Evolutionary conservation across 768 basidiomycete genomes (phyloP).

Genomic region (Daedaleopsis nitida): DNA sequence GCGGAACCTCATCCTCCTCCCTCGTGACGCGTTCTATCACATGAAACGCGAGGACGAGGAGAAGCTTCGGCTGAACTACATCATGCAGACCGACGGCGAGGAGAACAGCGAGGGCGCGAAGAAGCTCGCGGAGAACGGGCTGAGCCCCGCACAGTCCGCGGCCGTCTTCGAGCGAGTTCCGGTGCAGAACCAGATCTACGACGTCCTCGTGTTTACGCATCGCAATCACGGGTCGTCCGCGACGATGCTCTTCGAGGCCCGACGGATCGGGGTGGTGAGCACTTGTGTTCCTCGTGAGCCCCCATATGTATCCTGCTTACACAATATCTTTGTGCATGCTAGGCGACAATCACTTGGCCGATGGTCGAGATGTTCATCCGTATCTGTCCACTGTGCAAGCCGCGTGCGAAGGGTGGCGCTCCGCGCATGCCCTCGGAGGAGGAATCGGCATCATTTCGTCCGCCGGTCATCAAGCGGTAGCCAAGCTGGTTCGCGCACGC

Average conservation of each 20-base stretch:
- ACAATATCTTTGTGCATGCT: slow-evolving; percentile 4
- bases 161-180: slow-evolving; percentile 62
- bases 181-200: slow-evolving; percentile 67
- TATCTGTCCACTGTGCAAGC: slow-evolving; percentile 57
- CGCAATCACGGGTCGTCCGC: slow-evolving; percentile 55
- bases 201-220: slow-evolving; percentile 68
- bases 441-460: slow-evolving; percentile 14
- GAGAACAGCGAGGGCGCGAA: slow-evolving; percentile 16
- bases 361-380: slow-evolving; percentile 70
- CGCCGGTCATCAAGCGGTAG: slow-evolving; percentile 5
- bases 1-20: slow-evolving; percentile 57
- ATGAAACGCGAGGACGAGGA: slow-evolving; percentile 53
- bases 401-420: slow-evolving; percentile 38
- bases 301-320: not conserved
- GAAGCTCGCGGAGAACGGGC: slow-evolving; percentile 24
- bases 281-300: not conserved
- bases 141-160: slow-evolving; percentile 33
- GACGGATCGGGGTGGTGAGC: slow-evolving; percentile 63
- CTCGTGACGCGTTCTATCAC: slow-evolving; percentile 60
- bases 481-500: not conserved
- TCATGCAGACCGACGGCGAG: slow-evolving; percentile 41
- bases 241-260: slow-evolving; percentile 57
- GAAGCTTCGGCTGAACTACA: slow-evolving; percentile 48
- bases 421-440: slow-evolving; percentile 16
- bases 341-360: slow-evolving; percentile 73